These are phyloP conservation scores for Lecanicillium sp. DNA, from an alignment of 2,329 filamentous ascomycete genomes.

Conservation along the genomic window DNA sequence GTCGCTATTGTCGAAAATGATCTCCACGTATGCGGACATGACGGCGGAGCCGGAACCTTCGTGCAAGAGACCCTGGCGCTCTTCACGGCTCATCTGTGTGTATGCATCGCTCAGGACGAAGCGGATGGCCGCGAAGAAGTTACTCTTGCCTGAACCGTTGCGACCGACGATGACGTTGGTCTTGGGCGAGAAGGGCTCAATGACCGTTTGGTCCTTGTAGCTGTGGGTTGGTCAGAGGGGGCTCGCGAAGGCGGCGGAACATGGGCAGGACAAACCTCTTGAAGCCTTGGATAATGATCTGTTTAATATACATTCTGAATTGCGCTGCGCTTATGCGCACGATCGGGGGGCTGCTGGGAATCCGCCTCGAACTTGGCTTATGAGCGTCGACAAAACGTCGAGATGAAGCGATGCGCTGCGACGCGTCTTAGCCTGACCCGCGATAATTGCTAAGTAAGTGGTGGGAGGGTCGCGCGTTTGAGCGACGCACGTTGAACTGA, in stretches of 20 bases:
- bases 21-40: slow-evolving; percentile 98
- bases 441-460: slow-evolving; percentile 9
- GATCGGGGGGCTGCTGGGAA: slow-evolving; percentile 19
- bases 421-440: slow-evolving; percentile 12
- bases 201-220: slow-evolving; percentile 99
- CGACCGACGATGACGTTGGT: slow-evolving; percentile 98
- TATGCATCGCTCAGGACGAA: slow-evolving; percentile 98
- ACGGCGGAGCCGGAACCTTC: slow-evolving; percentile 96
- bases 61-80: slow-evolving; percentile 92
- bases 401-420: slow-evolving; percentile 12
- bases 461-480: slow-evolving; percentile 9
- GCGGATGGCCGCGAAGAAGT: slow-evolving; percentile 98
- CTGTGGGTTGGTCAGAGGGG: slow-evolving; percentile 40
- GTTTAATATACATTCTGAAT: slow-evolving; percentile 89
- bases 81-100: slow-evolving; percentile 89
- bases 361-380: slow-evolving; percentile 7
- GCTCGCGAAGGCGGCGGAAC: slow-evolving; percentile 2
- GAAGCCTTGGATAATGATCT: slow-evolving; percentile 99
- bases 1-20: slow-evolving; percentile 97
- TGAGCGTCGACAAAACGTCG: slow-evolving; percentile 8
- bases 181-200: slow-evolving; percentile 94
- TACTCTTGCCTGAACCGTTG: slow-evolving; percentile 98
- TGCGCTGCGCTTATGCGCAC: slow-evolving; percentile 33
- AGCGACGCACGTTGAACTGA: neutral
- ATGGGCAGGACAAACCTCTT: slow-evolving; percentile 64